A percentile compares a stretch with the other conserved stretches of the same genome.
phyloP scores from a whole-genome alignment of 2,329 filamentous ascomycete genomes.

The Alternaria gansuensis region DNA sequence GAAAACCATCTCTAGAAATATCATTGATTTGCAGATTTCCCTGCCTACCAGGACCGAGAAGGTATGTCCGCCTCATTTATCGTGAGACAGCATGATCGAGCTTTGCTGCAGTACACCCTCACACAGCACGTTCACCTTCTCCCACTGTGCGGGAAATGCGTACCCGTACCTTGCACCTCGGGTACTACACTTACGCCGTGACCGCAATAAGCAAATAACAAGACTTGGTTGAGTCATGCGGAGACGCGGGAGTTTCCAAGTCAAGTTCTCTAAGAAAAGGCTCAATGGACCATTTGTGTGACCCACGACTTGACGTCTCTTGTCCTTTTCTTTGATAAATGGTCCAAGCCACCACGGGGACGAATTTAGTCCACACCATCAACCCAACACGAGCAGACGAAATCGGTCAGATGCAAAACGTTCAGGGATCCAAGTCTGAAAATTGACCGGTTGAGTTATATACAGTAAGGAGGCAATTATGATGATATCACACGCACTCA shows the following conservation, averaged over 20 bases:
- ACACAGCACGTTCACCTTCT: conserved; percentile 5
- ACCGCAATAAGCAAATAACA: conserved; percentile 7
- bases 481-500: conserved; percentile 1
- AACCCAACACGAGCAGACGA: not conserved
- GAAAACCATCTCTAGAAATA: not conserved
- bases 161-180: conserved; percentile 20
- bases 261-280: conserved; percentile 1
- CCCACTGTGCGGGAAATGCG: not conserved
- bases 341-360: not conserved
- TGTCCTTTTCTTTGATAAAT: not conserved
- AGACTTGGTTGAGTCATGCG: conserved; percentile 14
- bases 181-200: conserved; percentile 13
- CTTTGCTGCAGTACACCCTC: conserved; percentile 9
- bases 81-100: conserved; percentile 9
- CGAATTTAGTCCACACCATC: conserved; percentile 2
- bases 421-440: not conserved
- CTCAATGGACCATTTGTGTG: conserved; percentile 1
- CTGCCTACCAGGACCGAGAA: not conserved
- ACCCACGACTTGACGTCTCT: not conserved
- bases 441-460: not conserved
- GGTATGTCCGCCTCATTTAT: not conserved
- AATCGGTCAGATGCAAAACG: not conserved
- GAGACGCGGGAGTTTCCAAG: conserved; percentile 12
- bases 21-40: not conserved
- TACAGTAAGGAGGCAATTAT: conserved; percentile 4